Base-by-base conservation (phyloP, 2,329 filamentous ascomycete species). In the Colletotrichum aenigma region DNA sequence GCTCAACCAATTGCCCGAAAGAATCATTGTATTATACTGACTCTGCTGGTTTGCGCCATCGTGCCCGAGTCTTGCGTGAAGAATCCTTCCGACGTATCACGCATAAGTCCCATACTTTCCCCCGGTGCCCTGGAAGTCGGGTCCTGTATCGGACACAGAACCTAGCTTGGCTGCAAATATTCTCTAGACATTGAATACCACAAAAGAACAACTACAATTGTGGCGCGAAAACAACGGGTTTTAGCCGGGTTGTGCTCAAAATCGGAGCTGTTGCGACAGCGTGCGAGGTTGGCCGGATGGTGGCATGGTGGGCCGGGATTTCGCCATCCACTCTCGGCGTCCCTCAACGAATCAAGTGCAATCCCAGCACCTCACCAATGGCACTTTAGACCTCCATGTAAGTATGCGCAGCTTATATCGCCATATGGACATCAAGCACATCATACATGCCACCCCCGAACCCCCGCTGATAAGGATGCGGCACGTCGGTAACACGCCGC, bases 301-400 rank as follows among this genome's bases (percentile, higher is more conserved):
- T 70, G 71, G 66, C 69, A 74, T 64, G 71, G 71, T 74, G 71
- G 71, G 58, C 58, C 66, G 43, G 12, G 43, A 70, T 74, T 70
- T 65, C 71, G 66, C 66, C 71, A 74, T 74, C 32, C 10, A 9
- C n/a, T 38, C 70, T 64, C 58, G 71, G 43, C 58, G 43, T 15
- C 7, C 24, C 18, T 48, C 43, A 26, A 38, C 71, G 71, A 74
- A 74, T 74, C 30, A 65, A 10, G 6, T 28, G 43, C 7, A 28
- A 16, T 26, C 9, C 6, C 21, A 56, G 4, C 43, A 34, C 12
- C 38, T 43, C 15, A 18, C 3, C 30, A 26, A 12, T 9, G n/a
- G 10, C 30, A 12, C 10, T 32, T 18, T 32, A 30, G 10, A 69
- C 16, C 32, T 30, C 18, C 26, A 32, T 13, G 24, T 6, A 12